Base-by-base conservation (phyloP, 257 asterid species). In the Jacaranda copaia region DNA sequence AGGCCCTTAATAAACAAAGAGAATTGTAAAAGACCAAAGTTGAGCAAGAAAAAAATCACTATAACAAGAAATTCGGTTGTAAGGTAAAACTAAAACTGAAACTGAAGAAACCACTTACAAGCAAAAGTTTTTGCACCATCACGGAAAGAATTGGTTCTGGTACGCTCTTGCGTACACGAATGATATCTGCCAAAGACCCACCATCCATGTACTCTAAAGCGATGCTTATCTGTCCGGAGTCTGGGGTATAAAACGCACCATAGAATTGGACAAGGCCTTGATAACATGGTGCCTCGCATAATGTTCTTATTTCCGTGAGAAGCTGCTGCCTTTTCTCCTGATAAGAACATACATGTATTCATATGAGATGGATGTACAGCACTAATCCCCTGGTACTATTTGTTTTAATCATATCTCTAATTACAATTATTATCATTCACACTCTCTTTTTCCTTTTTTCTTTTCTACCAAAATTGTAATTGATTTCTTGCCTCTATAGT, bases 201-300 rank as follows among this genome's bases (percentile, higher is more conserved):
- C 99, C 99, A 80, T 93, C 97, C 98, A 96, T 90, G 84, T 91
- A 96, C 85, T 96, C 99, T 69, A 96, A 87, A 58, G 99, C 99
- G 83, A 95, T 95, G 84, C 97, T 93, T 70, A 95, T 95, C 82
- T 95, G 99, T 61, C 99, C 99, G 35, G 99, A 95, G 82, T 93
- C 97, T 38, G 99, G 99, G 68, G 94, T 93, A 73, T 95, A 95
- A 83, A 93, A 95, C 36, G 99, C 97, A 48, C 99, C 99, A 66
- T 91, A 96, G 79, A 96, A 96, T 68, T 93, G 96, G 38, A 93
- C 99, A 39, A 93, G 98, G 32, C 98, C 98, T 78, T 88, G 83
- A 85, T 86, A 88, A 82, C 88, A 84, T n/a, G 99, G 99, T 48
- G 98, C 99, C 80, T 95, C 99, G 38, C 98, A 95, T 80, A 95